Evolutionary conservation across 768 basidiomycete species (phyloP).

Genomic region (Russula compacta): DNA sequence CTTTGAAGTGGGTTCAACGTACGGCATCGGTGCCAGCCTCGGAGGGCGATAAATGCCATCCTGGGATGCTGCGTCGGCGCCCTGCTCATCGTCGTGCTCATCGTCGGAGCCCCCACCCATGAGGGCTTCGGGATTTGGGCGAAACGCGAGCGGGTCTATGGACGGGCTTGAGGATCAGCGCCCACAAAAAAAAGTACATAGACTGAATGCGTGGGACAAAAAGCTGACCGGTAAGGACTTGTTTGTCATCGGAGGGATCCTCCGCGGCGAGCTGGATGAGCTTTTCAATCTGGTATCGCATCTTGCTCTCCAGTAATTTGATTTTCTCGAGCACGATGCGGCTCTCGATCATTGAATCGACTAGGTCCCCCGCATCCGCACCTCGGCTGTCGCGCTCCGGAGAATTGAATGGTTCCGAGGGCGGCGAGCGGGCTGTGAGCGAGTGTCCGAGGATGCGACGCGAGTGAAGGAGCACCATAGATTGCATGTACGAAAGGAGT

Average conservation of each 20-base stretch:
- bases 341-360: slow-evolving; percentile 70
- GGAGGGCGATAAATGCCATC: slow-evolving; percentile 77
- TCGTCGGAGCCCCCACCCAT: slow-evolving; percentile 33
- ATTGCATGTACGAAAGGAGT: slow-evolving; percentile 78
- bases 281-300: slow-evolving; percentile 96
- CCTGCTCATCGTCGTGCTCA: slow-evolving; percentile 31
- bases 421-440: slow-evolving; percentile 41
- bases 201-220: not conserved
- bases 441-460: slow-evolving; percentile 62
- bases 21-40: slow-evolving; percentile 82
- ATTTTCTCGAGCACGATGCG: slow-evolving; percentile 85
- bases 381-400: slow-evolving; percentile 47
- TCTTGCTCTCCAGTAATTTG: slow-evolving; percentile 71
- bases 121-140: slow-evolving; percentile 79
- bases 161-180: slow-evolving; percentile 1
- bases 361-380: slow-evolving; percentile 56
- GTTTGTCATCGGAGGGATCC: slow-evolving; percentile 31
- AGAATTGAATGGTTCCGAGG: slow-evolving; percentile 44
- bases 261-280: slow-evolving; percentile 72
- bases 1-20: slow-evolving; percentile 51
- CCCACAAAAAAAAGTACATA: not conserved
- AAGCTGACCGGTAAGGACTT: slow-evolving; percentile 48
- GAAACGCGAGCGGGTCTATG: slow-evolving; percentile 84
- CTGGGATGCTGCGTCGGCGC: slow-evolving; percentile 21
- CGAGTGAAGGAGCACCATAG: slow-evolving; percentile 64